Evolutionary conservation across 495 filamentous ascomycete genomes (phyloP), one percentile per base, ranked within the genome.

Genomic region (Penicillium atrosanguineum): DNA sequence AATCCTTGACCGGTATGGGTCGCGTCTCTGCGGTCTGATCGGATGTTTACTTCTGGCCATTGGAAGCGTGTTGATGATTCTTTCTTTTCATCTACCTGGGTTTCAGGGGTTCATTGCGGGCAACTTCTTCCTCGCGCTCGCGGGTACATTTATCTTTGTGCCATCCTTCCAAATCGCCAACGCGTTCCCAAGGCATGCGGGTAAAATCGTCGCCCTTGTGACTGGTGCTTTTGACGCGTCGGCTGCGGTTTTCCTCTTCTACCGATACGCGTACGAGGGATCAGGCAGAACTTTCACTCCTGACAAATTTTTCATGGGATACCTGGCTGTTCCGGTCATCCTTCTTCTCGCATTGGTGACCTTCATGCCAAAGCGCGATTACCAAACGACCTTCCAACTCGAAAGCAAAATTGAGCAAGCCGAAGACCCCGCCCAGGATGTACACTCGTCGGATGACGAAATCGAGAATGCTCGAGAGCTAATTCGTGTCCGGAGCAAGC

Each of bases 201-300:
- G 86, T 2, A 68, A 83, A 2, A 84, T 89, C 45, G 81, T 89
- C 6, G 84, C 86, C 0, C 64, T 88, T 0, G 74, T 89, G 1
- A 89, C 86, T 5, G 86, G 86, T 18, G 84, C 85, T 6, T 89
- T 88, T 60, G 86, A 89, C 60, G 85, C 86, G 0, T 86, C 83
- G 7, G 84, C 82, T 34, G 86, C 85, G 16, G 71, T 88, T 0
- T 87, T 88, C 52, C 76, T 88, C 0, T 69, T 87, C 60, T 89
- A 88, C 63, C 72, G 83, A 6, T 52, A 87, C 0, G 68, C 77
- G 3, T 88, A 87, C 64, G 77, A 82, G 45, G 70, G 74, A 0
- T 79, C 76, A 0, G 53, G 66, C 26, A 63, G 70, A 31, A 50
- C 58, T 0, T 86, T 88, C 60, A 70, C 68, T 3, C 83, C 81